Evolutionary conservation across 2,329 filamentous ascomycete species (phyloP).

Genomic region (Trichoderma gracile): DNA sequence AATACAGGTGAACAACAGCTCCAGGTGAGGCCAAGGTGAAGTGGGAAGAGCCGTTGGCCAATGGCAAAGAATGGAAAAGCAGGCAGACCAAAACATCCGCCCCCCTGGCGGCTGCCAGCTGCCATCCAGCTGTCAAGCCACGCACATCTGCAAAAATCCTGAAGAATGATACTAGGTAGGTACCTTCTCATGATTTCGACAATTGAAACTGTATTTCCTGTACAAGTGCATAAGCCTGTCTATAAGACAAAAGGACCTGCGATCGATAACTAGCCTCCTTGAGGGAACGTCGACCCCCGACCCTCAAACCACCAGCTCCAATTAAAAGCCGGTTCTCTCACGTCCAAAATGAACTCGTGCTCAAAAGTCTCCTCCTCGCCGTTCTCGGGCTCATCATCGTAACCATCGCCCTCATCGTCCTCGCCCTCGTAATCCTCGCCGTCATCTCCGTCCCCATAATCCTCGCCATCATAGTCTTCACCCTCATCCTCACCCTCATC

Average conservation of each 20-base stretch:
- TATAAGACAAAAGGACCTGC: background rate
- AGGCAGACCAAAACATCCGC: background rate
- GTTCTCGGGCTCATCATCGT: background rate
- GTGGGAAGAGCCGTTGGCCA: background rate
- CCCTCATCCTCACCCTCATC: background rate
- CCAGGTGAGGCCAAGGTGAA: conserved; percentile 8
- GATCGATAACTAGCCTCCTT: background rate
- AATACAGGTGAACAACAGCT: background rate
- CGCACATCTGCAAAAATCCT: background rate
- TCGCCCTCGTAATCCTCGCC: background rate
- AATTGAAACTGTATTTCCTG: conserved; percentile 19
- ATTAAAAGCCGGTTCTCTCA: no score
- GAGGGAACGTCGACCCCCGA: no score
- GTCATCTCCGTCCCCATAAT: background rate
- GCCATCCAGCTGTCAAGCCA: conserved; percentile 1
- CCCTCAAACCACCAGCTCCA: no score
- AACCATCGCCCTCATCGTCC: background rate
- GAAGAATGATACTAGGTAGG: no score
- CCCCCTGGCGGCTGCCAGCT: conserved; percentile 9
- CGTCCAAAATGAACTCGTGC: no score
- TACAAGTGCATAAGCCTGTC: background rate
- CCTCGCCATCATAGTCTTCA: background rate
- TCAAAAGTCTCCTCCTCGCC: background rate
- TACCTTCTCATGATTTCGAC: background rate
- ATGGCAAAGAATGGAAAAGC: background rate